These are phyloP conservation scores for Oenanthe sinensis DNA, from an alignment of 129 eudicot species.

Conservation along the genomic window DNA sequence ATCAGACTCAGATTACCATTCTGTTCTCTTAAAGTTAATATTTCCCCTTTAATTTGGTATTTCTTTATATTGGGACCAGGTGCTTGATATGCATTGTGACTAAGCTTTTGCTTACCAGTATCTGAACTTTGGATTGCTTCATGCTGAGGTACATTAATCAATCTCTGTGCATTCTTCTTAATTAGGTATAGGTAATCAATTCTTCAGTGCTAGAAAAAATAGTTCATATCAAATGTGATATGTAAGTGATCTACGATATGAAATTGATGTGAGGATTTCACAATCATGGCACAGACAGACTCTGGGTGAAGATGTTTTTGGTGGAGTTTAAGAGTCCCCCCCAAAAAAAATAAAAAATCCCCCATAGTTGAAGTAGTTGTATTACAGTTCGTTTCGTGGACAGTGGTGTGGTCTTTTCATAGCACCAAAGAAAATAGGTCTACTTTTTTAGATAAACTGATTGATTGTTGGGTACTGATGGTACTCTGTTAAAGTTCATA, in stretches of 20 bases:
- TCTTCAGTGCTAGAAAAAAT: neutral
- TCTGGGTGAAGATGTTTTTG: neutral
- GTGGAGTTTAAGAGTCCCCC: neutral
- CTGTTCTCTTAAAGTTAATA: neutral
- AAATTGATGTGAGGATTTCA: neutral
- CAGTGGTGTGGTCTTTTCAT: constrained; percentile 4
- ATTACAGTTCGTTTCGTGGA: neutral
- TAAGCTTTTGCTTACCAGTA: constrained; percentile 4
- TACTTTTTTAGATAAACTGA: neutral
- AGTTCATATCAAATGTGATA: neutral
- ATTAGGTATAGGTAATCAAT: neutral
- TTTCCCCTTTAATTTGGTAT: neutral
- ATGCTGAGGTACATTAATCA: neutral
- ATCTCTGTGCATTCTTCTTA: neutral
- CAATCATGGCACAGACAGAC: neutral
- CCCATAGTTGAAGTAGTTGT: neutral
- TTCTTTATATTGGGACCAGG: constrained; percentile 1
- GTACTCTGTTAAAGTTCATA: neutral
- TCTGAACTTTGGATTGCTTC: neutral
- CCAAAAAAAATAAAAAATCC: too few species aligned
- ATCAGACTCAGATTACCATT: constrained; percentile 10
- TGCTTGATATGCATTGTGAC: neutral
- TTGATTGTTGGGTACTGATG: neutral
- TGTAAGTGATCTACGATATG: neutral
- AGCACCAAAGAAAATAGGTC: neutral